Evolutionary conservation across 352 stramenopile species (phyloP).

Genomic region (Globisporangium spinosum): DNA sequence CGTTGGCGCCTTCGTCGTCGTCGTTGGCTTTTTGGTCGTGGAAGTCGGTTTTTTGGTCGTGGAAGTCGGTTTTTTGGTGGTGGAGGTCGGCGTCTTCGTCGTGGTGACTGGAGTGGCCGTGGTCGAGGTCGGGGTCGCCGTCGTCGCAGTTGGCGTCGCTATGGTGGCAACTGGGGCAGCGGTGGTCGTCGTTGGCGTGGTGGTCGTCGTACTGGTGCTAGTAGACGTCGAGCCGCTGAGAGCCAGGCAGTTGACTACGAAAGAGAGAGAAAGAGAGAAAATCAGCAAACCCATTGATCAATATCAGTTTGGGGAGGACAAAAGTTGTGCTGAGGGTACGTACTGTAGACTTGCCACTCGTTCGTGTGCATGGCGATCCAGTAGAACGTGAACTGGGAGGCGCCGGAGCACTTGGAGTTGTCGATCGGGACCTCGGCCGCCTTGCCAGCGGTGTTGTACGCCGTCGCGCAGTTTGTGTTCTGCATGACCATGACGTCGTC

Average conservation of each 20-base stretch:
- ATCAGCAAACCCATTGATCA: constrained; percentile 14
- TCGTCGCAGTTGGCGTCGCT: constrained; percentile 11
- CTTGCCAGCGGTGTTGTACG: constrained; percentile 22
- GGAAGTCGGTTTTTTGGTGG: neutral
- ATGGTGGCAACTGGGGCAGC: constrained; percentile 17
- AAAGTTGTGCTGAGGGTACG: constrained; percentile 15
- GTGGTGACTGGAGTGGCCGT: neutral
- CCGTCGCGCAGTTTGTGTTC: constrained; percentile 22
- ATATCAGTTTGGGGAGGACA: constrained; percentile 12
- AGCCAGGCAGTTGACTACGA: constrained; percentile 18
- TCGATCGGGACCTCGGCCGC: constrained; percentile 26
- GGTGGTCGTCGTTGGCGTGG: constrained; percentile 11
- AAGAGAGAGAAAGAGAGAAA: constrained; percentile 13
- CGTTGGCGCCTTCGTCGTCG: neutral
- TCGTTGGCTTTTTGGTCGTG: neutral
- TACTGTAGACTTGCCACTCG: constrained; percentile 41
- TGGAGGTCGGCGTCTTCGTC: neutral
- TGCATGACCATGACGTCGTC: constrained; percentile 25
- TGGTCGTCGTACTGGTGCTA: constrained; percentile 10
- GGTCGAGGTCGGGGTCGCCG: constrained; percentile 8
- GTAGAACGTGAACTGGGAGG: constrained; percentile 34
- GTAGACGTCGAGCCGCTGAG: constrained; percentile 14
- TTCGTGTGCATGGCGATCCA: constrained; percentile 37
- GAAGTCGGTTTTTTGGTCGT: constrained; percentile 1
- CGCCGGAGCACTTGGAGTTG: constrained; percentile 21